These are phyloP conservation scores for Fusarium acutatum DNA, from an alignment of 2,329 filamentous ascomycete species.

Conservation along the genomic window DNA sequence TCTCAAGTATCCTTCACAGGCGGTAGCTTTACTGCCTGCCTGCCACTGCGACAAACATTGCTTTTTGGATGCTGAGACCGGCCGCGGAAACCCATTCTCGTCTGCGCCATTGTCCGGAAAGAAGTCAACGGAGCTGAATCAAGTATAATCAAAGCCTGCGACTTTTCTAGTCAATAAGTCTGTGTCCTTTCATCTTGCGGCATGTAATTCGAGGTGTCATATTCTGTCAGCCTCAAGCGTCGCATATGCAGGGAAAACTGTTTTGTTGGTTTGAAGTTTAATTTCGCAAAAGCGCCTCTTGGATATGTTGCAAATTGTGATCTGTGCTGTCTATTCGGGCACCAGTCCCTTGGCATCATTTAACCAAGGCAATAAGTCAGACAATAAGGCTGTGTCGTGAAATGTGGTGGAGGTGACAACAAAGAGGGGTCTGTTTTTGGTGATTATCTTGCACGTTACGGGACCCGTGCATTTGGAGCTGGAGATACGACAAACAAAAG, in stretches of 20 bases:
- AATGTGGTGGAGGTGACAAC: neutral
- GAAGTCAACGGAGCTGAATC: neutral
- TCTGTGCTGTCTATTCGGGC: neutral
- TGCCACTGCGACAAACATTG: neutral
- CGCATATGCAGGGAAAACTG: neutral
- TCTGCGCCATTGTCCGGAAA: neutral
- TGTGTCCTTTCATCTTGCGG: neutral
- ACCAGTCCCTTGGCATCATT: neutral
- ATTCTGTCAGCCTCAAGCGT: neutral
- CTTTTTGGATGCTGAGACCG: neutral
- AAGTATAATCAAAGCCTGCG: neutral
- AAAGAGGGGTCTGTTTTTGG: neutral
- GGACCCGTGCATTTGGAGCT: too few species aligned
- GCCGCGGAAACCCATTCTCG: neutral
- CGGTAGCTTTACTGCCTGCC: neutral
- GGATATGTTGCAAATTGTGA: neutral
- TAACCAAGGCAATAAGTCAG: neutral
- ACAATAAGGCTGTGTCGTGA: conserved; percentile 16
- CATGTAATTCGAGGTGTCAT: neutral
- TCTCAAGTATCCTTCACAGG: neutral
- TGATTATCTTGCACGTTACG: neutral
- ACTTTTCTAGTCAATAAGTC: neutral
- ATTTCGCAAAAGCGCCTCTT: neutral
- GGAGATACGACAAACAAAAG: neutral
- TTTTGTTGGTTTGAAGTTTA: neutral